Evolutionary conservation across 2,329 filamentous ascomycete species (phyloP), one percentile per base, ranked within the genome.

Genomic region (Phialophora expanda): DNA sequence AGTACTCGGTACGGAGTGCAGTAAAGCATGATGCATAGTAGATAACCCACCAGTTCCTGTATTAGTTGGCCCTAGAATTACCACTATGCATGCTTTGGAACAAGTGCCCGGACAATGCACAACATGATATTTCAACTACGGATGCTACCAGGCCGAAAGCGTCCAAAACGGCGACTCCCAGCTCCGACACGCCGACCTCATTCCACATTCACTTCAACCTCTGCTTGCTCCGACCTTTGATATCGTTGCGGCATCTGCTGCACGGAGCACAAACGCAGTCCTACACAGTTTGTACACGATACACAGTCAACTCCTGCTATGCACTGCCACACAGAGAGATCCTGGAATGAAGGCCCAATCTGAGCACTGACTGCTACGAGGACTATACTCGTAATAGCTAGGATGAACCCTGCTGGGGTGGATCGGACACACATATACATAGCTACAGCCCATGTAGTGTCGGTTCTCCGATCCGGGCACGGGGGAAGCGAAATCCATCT

Each of bases 71-170:
- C 24, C 26, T 17, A 26, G 17, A n/a, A 32, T 54, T 54, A 30
- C 51, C 51, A 24, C 48, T 51, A 51, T 12, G 24, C 11, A 26
- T 28, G 20, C 22, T 53, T 24, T 24, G 26, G 53, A 30, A 55
- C 53, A 55, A 55, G 53, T 30, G 53, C 12, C 28, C 53, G 53
- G 53, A 55, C 28, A 55, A 55, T n/a, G 38, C 14, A n/a, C 38
- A 20, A 44, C 6, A 44, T n/a, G 17, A n/a, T 20, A 17, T n/a
- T 44, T 11, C 38, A 44, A 44, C 38, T 44, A 32, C 53, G 53
- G 53, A 55, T n/a, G 17, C 24, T 55, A 32, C 53, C 53, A 55
- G 28, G 14, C 24, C 53, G 2, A 55, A 55, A 55, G 26, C 53
- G 14, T 55, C 53, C n/a, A 7, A 14, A 4, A 20, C 51, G 51